Base-by-base conservation (phyloP, 129 eudicot genomes). In the Flaveria sonorensis region DNA sequence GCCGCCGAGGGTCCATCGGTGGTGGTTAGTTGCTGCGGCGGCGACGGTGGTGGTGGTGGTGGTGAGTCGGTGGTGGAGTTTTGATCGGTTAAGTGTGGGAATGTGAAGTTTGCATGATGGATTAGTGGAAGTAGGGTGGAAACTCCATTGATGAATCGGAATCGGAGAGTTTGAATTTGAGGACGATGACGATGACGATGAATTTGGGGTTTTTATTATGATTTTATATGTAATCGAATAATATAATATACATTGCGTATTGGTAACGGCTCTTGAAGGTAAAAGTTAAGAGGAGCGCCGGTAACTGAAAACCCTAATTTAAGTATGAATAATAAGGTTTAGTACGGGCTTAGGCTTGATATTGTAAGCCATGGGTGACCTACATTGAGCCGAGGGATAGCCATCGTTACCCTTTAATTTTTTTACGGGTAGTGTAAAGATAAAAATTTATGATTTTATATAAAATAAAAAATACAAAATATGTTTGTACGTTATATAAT, bases 1-100 rank as follows among this genome's bases (percentile, higher is more conserved):
- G 73, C 6, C 97, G 96, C 67, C 97, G 97, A 68, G 92, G 87
- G 36, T 92, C 97, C 97, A 92, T 87, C 36, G 81, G 61, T 24
- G 4, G 15, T 53, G 63, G 9, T 77, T 65, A 26, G 50, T 40
- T 63, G 66, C 40, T 26, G 24, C 48, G 51, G 48, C 39, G n/a
- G 61, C 70, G 70, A 52, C 53, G 63, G 59, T 14, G 51, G 73
- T 19, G 51, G 73, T 26, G 50, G 60, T 50, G 60, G 66, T 40
- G 51, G 24, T 45, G 48, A 45, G 48, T 8, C 48, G 48, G 48
- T 45, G 13, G 48, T 24, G 73, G 10, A 43, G 16, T 70, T 79
- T 23, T 26, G 10, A 64, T 72, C 40, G 12, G 63, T 72, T 9
- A 36, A 23, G 50, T 63, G 68, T 30, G 20, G 56, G 21, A 48